Evolutionary conservation across 495 filamentous ascomycete species (phyloP), one percentile per base, ranked within the genome.

Genomic region (Hypoxylon lenormandii): DNA sequence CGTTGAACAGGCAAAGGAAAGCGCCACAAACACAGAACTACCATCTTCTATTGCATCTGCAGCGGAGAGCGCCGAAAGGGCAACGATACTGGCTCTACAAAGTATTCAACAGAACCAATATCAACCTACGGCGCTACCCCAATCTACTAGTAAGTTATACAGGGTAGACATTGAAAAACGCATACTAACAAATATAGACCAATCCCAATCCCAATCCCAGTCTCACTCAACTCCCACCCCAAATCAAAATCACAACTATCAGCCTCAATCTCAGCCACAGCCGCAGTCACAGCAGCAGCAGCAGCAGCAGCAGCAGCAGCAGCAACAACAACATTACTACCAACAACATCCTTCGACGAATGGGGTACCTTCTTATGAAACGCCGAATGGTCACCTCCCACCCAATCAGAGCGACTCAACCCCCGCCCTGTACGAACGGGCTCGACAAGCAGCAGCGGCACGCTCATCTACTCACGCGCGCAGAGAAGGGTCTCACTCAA

Each of bases 351-450:
- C 66, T 6, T 5, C 36, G 52, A 42, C 43, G 26, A 62, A 47
- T 48, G 72, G 68, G 19, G 53, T 33, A 33, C 59, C 42, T 45
- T n/a, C 47, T 19, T 70, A 72, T 60, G 64, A 72, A 70, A 77
- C 74, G 76, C 78, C 60, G 73, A 80, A 51, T 67, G 76, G 52
- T 59, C 75, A 57, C 48, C 36, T 87, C 78, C 72, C 90, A 79
- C 90, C 84, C 52, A 90, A 84, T 77, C 92, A 95, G 73, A 89
- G 87, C 5, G 89, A 89, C 47, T 89, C 92, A 0, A 94, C 91
- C 0, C 87, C 90, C 37, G 88, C 91, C 0, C 81, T 95, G 0
- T 95, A 96, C 67, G 91, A 95, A 72, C 87, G 87, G 37, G 92
- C 92, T 26, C 89, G 93, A 7, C 88, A 90, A 76, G 92, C 91